Conservation (phyloP, 1,284 basidiomycete species). For the Cryptococcus floricola region DNA sequence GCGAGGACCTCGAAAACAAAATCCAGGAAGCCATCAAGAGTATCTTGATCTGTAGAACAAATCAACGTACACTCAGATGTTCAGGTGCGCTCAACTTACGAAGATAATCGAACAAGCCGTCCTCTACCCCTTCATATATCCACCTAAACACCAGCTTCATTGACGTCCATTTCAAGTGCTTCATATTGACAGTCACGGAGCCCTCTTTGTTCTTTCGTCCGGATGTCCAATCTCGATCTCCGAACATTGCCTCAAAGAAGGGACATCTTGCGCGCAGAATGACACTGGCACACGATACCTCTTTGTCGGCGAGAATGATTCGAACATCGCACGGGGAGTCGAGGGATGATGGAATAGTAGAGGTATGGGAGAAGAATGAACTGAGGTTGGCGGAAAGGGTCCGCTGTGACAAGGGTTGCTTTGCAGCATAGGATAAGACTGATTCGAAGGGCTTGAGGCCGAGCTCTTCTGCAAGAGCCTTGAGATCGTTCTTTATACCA, state of each 20-base stretch:
- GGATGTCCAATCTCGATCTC: constrained; percentile 74
- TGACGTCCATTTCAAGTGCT: constrained; percentile 69
- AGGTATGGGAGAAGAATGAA: constrained; percentile 46
- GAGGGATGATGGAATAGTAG: constrained; percentile 20
- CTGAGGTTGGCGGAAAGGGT: constrained; percentile 44
- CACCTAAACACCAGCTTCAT: constrained; percentile 74
- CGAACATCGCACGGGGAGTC: constrained; percentile 60
- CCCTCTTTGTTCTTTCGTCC: constrained; percentile 56
- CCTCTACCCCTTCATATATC: constrained; percentile 73
- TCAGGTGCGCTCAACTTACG: constrained; percentile 52
- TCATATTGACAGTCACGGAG: constrained; percentile 62
- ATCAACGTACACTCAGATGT: background rate
- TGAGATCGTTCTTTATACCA: constrained; percentile 64
- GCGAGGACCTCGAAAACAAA: constrained; percentile 85
- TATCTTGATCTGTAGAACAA: constrained; percentile 58
- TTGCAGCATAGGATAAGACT: constrained; percentile 39
- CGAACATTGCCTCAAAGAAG: constrained; percentile 84
- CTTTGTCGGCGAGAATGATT: constrained; percentile 67
- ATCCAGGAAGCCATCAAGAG: constrained; percentile 74
- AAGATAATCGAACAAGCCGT: constrained; percentile 68
- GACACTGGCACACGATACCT: constrained; percentile 67
- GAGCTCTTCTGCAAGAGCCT: constrained; percentile 56
- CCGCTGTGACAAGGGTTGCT: constrained; percentile 30
- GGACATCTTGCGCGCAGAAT: constrained; percentile 76
- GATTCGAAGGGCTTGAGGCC: constrained; percentile 40